Percentiles rank a stretch among this genome's conserved stretches.
Evolutionary conservation across 768 basidiomycete species (phyloP).

Genomic region (Mrakia blollopis): DNA sequence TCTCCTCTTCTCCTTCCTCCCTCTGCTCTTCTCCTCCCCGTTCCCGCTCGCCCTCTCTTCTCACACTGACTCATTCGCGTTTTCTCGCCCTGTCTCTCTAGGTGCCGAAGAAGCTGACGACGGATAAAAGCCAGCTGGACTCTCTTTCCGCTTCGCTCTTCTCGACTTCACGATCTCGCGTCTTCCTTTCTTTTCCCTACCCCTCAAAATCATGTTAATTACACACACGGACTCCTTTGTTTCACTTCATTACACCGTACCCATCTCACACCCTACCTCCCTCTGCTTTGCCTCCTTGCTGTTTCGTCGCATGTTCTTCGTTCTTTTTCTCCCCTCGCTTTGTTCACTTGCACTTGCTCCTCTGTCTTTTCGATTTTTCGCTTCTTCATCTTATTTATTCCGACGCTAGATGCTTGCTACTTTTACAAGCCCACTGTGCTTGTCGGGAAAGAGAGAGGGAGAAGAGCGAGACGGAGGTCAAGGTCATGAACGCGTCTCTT

Average conservation of each 20-base stretch:
- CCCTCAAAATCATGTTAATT: no score
- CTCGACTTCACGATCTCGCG: background rate
- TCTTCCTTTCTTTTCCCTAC: background rate
- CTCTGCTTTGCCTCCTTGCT: background rate
- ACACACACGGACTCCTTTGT: background rate
- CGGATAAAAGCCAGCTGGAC: background rate
- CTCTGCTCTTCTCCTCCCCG: background rate
- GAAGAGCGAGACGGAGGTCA: no score
- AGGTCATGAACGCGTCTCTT: no score
- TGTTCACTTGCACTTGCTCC: background rate
- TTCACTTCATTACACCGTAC: background rate
- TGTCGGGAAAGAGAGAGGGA: no score
- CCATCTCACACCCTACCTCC: background rate
- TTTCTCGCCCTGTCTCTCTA: background rate
- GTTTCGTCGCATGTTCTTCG: no score
- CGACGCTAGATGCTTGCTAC: background rate
- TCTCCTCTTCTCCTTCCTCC: background rate
- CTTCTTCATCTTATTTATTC: background rate
- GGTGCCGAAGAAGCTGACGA: constrained; percentile 31
- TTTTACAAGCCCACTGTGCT: no score
- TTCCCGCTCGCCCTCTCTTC: no score
- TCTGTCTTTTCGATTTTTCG: background rate
- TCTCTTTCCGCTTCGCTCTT: background rate
- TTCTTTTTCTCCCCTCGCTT: background rate
- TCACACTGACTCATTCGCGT: background rate